Evolutionary conservation across 1,139 yeast species (phyloP), one percentile per base, ranked within the genome.

Genomic region (Blastobotrys raffinosifermentans): DNA sequence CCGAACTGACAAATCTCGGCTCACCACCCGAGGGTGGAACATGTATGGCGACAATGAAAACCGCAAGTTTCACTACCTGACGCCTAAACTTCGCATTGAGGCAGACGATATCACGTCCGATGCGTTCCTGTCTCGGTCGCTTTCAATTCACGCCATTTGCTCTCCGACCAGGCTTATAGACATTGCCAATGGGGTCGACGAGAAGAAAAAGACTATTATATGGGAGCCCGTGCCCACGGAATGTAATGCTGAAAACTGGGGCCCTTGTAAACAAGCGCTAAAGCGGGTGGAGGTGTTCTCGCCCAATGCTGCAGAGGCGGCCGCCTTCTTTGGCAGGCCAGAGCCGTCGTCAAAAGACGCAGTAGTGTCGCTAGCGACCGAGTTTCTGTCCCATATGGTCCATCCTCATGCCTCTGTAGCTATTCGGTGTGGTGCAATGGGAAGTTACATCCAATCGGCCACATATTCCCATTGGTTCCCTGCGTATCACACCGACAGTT

Each of bases 141-240:
- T 62, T 32, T 66, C 80, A 1, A 72, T 77, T 47, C 97, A 89
- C 60, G 61, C 87, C 44, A 74, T 89, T 14, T 84, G 94, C 54
- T 75, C 94, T 0, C 77, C 89, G 0, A 70, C 63, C 4, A 57
- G 95, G 31, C 77, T 80, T 39, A 48, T 56, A 3, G 68, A 66
- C 14, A 70, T 80, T 31, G 55, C 75, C 11, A 58, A 58, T 4
- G 52, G 61, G 22, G 55, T 75, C 11, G 58, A 58, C 4, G 52
- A 61, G 22, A 17, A 29, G 1, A 37, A 41, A 1, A 72, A 80
- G 2, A 53, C 69, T 6, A 66, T 75, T 36, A 72, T 84, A 0
- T 89, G 89, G 78, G 97, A 89, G 58, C 96, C 96, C 0, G 73
- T 84, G 7, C 96, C 96, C 0, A 82, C 78, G 40, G 74, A 73